These are phyloP conservation scores for Umbelopsis vinacea DNA, from an alignment of 192 early-diverging fungal species.

Conservation along the genomic window DNA sequence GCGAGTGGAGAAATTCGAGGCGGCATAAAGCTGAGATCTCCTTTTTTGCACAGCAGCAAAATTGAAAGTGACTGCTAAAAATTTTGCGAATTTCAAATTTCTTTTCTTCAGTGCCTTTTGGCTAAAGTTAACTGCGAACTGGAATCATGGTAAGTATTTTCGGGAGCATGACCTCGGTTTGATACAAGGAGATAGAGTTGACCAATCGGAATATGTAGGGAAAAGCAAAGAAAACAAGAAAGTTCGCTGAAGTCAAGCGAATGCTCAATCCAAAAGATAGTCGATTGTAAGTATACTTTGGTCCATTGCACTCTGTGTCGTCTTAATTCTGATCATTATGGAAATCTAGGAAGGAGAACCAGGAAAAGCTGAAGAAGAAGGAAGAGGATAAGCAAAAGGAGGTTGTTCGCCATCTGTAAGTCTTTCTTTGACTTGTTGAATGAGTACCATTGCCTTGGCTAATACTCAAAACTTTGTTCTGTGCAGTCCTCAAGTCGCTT, in stretches of 20 bases:
- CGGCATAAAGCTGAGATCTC: too few species aligned
- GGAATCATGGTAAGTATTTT: slow-evolving; percentile 6
- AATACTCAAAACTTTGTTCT: not conserved
- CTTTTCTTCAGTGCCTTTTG: not conserved
- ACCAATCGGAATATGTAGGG: slow-evolving; percentile 51
- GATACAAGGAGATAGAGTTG: not conserved
- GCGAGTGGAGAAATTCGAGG: too few species aligned
- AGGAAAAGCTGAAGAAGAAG: slow-evolving; percentile 73
- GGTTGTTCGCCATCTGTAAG: slow-evolving; percentile 77
- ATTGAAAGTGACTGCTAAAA: slow-evolving; percentile 11
- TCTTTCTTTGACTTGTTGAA: not conserved
- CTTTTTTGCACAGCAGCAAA: not conserved
- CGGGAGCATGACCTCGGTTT: not conserved
- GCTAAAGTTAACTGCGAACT: not conserved
- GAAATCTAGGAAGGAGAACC: slow-evolving; percentile 49
- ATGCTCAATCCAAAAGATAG: slow-evolving; percentile 91
- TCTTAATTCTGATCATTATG: slow-evolving; percentile 15
- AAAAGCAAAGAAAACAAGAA: slow-evolving; percentile 91
- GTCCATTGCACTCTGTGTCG: slow-evolving; percentile 16
- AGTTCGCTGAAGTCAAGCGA: slow-evolving; percentile 94
- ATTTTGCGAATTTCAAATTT: not conserved
- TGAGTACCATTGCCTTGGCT: not conserved
- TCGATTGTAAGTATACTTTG: slow-evolving; percentile 70
- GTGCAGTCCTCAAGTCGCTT: slow-evolving; percentile 84
- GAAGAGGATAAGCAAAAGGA: slow-evolving; percentile 72